These are phyloP conservation scores for Camelina laxa DNA, from an alignment of 345 rosid genomes.

Conservation along the genomic window DNA sequence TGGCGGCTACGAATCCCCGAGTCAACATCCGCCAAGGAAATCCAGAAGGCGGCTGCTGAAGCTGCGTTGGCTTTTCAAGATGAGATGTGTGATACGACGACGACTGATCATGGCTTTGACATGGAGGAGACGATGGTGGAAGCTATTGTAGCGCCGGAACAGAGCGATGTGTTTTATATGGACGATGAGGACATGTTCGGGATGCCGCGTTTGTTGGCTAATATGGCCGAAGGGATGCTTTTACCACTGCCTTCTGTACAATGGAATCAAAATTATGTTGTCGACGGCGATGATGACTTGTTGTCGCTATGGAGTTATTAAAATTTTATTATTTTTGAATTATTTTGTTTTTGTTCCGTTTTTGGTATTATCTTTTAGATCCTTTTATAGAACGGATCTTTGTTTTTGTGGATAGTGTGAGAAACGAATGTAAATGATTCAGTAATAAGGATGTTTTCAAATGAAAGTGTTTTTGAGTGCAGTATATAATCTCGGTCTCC, in stretches of 20 bases:
- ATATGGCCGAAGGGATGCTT: constrained; percentile 80
- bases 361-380: neutral
- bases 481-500: constrained; percentile 14
- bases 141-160: neutral
- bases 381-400: neutral
- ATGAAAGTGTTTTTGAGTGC: constrained; percentile 15
- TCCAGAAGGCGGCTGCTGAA: constrained; percentile 51
- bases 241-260: constrained; percentile 42
- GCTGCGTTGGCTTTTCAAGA: constrained; percentile 32
- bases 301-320: constrained; percentile 64
- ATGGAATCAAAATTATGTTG: neutral
- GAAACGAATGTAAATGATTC: constrained; percentile 8
- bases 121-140: neutral
- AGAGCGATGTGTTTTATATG: neutral
- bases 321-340: no score
- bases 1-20: constrained; percentile 73
- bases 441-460: neutral
- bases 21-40: constrained; percentile 61
- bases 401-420: neutral
- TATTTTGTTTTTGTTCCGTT: no score
- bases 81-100: constrained; percentile 17
- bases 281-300: constrained; percentile 43
- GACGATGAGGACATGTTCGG: constrained; percentile 67
- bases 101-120: constrained; percentile 29
- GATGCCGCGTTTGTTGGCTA: constrained; percentile 59